Evolutionary conservation across 371 early-diverging fungal species (phyloP).

Genomic region (Funneliformis caledonium): DNA sequence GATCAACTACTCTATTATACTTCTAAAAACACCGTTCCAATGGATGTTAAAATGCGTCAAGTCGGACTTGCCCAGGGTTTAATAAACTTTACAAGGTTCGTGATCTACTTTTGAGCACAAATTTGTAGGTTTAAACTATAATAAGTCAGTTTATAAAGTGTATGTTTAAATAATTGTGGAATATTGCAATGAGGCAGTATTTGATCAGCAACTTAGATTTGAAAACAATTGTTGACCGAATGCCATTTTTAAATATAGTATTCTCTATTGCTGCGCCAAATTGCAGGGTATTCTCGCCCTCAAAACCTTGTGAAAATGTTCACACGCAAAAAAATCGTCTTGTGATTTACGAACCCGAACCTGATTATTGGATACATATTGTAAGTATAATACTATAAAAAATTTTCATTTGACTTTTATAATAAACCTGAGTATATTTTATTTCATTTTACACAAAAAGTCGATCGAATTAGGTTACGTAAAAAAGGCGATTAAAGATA

Average conservation of each 20-base stretch:
- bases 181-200: background rate
- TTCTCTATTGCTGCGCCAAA: background rate
- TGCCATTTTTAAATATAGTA: background rate
- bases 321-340: conserved; percentile 75
- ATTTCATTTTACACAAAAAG: conserved; percentile 42
- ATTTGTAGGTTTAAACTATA: background rate
- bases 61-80: conserved; percentile 83
- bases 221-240: background rate
- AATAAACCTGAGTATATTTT: background rate
- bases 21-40: conserved; percentile 69
- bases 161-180: background rate
- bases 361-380: conserved; percentile 77
- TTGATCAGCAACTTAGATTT: too few relatives aligned
- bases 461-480: conserved; percentile 64
- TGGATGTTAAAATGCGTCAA: conserved; percentile 82
- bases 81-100: conserved; percentile 77
- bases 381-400: conserved; percentile 43
- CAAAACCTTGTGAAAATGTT: conserved; percentile 66
- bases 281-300: conserved; percentile 69
- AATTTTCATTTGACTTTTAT: background rate
- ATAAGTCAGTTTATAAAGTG: too few relatives aligned
- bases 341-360: conserved; percentile 71
- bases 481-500: conserved; percentile 56
- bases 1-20: conserved; percentile 83
- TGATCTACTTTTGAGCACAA: background rate